Evolutionary conservation across 2,329 filamentous ascomycete genomes (phyloP), one percentile per base, ranked within the genome.

Genomic region (Aaosphaeria pasadenensis): DNA sequence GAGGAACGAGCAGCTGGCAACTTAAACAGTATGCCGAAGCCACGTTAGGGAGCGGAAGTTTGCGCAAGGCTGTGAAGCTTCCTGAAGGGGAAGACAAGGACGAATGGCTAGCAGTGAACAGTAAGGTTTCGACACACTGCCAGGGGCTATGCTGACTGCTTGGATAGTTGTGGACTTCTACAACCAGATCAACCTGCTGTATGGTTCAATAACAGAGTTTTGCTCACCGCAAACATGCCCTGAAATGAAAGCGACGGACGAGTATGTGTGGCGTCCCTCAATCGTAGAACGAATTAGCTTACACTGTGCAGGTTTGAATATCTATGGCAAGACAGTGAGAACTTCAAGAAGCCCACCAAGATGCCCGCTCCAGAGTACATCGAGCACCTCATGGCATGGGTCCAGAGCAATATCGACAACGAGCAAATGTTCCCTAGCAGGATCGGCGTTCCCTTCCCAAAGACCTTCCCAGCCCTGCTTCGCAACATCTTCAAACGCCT

Each of bases 211-310:
- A 69, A 99, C 94, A 51, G 94, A 99, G 70, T 99, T 99, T 74
- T 99, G 94, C 79, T 97, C 94, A 29, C 92, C 94, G 31, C 88
- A 94, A 69, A 91, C 91, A 56, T 99, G 94, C 71, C 94, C 94
- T 1, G 94, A 97, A 76, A 99, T 99, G 94, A 99, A 99, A 74
- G 94, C 94, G n/a, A 99, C 94, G 7, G 95, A 99, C 75, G 94
- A 99, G 87, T 94, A 80, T 56, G 83, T 11, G 50, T 24, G 17
- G 17, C 17, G 2, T 35, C 46, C 32, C 2, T 2, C 11, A 29
- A 11, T 35, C 7, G 30, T 24, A n/a, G 4, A n/a, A 33, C 24
- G 33, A 32, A 28, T 13, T 36, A 38, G 30, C 46, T 50, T 13
- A 49, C 28, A 47, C 1, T 0, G 36, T 30, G 1, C 51, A 92